Percentiles rank a stretch among this genome's conserved stretches.
Conservation (phyloP, 2,329 filamentous ascomycete genomes). For the Clonostachys byssicola region DNA sequence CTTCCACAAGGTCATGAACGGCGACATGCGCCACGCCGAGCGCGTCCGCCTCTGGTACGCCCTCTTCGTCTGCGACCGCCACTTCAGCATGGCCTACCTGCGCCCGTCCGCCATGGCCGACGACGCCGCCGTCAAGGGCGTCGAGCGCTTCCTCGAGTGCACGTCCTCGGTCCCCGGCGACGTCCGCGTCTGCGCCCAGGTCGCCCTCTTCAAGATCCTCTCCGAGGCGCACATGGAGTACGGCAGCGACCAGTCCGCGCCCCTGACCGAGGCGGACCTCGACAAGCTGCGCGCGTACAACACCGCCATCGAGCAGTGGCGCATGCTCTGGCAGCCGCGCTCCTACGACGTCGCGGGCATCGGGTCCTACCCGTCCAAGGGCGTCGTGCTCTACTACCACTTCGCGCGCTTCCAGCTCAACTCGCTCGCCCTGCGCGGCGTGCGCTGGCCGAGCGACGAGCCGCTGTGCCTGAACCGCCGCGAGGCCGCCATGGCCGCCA, state of each 20-base stretch:
- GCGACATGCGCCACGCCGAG: slow-evolving; percentile 43
- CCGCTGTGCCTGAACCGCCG: slow-evolving; percentile 1
- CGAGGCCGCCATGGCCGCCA: slow-evolving; percentile 17
- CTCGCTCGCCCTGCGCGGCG: slow-evolving; percentile 6
- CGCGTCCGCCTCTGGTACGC: slow-evolving; percentile 55
- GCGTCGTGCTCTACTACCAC: slow-evolving; percentile 7
- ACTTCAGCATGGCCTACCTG: slow-evolving; percentile 23
- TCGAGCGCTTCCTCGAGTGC: slow-evolving; percentile 15
- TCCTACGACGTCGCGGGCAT: slow-evolving; percentile 4
- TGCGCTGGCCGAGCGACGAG: slow-evolving; percentile 5
- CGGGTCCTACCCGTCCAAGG: slow-evolving; percentile 4
- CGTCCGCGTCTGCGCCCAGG: slow-evolving; percentile 5
- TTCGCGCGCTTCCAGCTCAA: slow-evolving; percentile 9
- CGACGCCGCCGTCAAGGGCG: slow-evolving; percentile 11
- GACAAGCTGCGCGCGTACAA: slow-evolving; percentile 6
- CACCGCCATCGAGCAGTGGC: slow-evolving; percentile 7
- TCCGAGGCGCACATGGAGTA: slow-evolving; percentile 6
- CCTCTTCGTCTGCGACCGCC: slow-evolving; percentile 23
- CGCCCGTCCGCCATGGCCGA: slow-evolving; percentile 18
- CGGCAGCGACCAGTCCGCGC: slow-evolving; percentile 7
- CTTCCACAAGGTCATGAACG: slow-evolving; percentile 39
- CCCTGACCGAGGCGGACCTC: slow-evolving; percentile 2
- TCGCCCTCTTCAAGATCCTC: slow-evolving; percentile 7
- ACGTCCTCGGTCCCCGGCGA: slow-evolving; percentile 7
- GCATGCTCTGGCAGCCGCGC: slow-evolving; percentile 3